Percentiles rank a stretch among this genome's conserved stretches.
phyloP scores from a whole-genome alignment of 768 basidiomycete species.

The Pulveroboletus sp. region DNA sequence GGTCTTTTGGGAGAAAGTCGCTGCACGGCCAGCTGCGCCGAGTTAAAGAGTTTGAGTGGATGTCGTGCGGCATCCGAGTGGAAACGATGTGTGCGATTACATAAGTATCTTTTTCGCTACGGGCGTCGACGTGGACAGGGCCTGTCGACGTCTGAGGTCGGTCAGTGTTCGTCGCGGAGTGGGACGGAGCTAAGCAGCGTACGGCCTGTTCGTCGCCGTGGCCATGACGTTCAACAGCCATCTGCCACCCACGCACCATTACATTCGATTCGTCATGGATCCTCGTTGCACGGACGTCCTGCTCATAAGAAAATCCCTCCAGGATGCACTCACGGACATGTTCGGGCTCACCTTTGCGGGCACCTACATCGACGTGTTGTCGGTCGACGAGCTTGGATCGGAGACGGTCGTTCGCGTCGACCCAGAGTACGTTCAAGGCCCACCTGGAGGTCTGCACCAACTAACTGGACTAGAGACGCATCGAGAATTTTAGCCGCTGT shows the following conservation, averaged over 20 bases:
- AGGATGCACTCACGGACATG: conserved; percentile 48
- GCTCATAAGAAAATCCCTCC: conserved; percentile 48
- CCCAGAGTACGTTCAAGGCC: conserved; percentile 13
- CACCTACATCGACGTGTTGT: conserved; percentile 56
- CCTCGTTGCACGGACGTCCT: conserved; percentile 37
- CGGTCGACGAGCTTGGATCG: conserved; percentile 32
- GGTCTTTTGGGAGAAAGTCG: not conserved
- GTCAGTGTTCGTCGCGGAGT: not conserved
- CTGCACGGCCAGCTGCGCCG: not conserved
- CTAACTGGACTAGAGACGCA: conserved; percentile 15
- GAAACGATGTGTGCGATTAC: conserved; percentile 15
- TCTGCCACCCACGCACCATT: conserved; percentile 20
- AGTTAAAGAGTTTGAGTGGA: conserved; percentile 7
- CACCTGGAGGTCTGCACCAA: not conserved
- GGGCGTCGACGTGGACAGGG: too few species aligned
- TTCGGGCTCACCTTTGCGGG: conserved; percentile 52
- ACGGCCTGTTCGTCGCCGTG: not conserved
- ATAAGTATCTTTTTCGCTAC: conserved; percentile 7
- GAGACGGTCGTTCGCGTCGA: conserved; percentile 22
- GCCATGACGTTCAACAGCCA: conserved; percentile 14
- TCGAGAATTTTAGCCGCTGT: conserved; percentile 24
- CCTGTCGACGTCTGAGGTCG: too few species aligned
- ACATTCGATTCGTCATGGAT: conserved; percentile 21
- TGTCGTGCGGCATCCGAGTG: conserved; percentile 10
- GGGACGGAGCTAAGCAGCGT: not conserved